A percentile compares a stretch with the other conserved stretches of the same genome.
Evolutionary conservation across 148 eudicot species (phyloP).

Genomic region (Pharnaceum exiguum): DNA sequence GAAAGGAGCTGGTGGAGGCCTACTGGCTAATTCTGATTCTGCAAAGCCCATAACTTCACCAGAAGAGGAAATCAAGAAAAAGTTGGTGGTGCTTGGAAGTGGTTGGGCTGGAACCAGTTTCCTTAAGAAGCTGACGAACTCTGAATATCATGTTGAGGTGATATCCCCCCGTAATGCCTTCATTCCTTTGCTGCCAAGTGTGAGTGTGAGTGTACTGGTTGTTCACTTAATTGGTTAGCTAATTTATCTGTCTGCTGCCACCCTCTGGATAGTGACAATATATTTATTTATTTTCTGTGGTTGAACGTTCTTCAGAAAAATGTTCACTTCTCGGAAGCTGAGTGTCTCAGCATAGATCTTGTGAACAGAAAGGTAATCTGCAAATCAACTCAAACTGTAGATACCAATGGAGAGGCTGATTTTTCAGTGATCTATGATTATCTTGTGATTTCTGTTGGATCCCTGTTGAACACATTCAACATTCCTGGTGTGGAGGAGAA

Average conservation of each 20-base stretch:
- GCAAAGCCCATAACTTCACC: constrained; percentile 22
- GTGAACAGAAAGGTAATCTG: constrained; percentile 56
- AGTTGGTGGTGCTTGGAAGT: constrained; percentile 82
- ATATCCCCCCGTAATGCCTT: constrained; percentile 73
- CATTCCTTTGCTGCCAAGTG: constrained; percentile 68
- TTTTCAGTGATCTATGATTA: constrained; percentile 72
- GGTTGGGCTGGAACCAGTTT: constrained; percentile 98
- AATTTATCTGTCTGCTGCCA: background rate
- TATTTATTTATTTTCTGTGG: too few relatives aligned
- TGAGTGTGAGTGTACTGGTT: constrained; percentile 39
- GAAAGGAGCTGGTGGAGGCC: constrained; percentile 58
- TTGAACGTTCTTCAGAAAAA: constrained; percentile 36
- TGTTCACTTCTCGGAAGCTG: constrained; percentile 60
- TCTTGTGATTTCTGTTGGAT: constrained; percentile 75
- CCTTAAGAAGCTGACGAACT: constrained; percentile 58
- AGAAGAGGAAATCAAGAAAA: constrained; percentile 41
- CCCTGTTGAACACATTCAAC: constrained; percentile 84
- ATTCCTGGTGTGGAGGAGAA: constrained; percentile 84
- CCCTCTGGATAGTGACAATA: background rate
- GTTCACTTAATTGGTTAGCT: background rate
- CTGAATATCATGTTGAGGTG: constrained; percentile 53
- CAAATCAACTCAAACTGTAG: constrained; percentile 42
- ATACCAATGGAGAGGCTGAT: constrained; percentile 51
- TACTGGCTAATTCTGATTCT: constrained; percentile 51
- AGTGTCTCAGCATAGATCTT: constrained; percentile 69